These are phyloP conservation scores for Aspergillus cejpii DNA, from an alignment of 2,329 filamentous ascomycete genomes.

Conservation along the genomic window DNA sequence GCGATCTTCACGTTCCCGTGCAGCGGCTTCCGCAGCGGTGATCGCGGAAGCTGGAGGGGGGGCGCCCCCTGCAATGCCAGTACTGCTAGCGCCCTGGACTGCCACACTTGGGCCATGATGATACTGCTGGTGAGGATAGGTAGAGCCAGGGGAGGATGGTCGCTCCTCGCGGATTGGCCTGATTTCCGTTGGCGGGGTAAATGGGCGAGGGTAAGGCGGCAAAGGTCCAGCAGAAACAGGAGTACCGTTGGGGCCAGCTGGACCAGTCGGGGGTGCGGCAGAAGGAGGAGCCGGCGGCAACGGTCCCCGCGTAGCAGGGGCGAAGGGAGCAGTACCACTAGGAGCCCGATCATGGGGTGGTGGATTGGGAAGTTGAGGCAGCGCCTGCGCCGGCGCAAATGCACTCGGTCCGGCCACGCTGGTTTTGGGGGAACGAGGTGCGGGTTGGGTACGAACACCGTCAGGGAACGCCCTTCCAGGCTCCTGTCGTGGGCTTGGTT, in stretches of 20 bases:
- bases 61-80: constrained; percentile 62
- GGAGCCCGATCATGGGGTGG: constrained; percentile 37
- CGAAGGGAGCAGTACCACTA: constrained; percentile 26
- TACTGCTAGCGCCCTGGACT: constrained; percentile 29
- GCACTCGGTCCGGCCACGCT: constrained; percentile 48
- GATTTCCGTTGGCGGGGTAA: constrained; percentile 77
- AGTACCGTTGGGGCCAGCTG: constrained; percentile 54
- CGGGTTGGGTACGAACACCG: constrained; percentile 50
- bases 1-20: constrained; percentile 63
- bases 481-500: constrained; percentile 70
- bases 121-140: constrained; percentile 75
- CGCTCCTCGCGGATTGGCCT: constrained; percentile 75
- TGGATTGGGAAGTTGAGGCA: constrained; percentile 47
- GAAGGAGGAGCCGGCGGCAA: constrained; percentile 38
- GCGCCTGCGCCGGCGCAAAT: constrained; percentile 46
- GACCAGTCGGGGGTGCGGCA: constrained; percentile 28
- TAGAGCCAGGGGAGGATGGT: constrained; percentile 84
- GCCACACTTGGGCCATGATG: constrained; percentile 63
- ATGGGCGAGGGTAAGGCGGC: constrained; percentile 66
- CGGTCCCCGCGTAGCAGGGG: constrained; percentile 36
- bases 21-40: constrained; percentile 61
- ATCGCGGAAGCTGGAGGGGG: constrained; percentile 59
- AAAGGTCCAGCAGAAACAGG: constrained; percentile 49
- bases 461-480: constrained; percentile 64
- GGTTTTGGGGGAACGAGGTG: constrained; percentile 56